Evolutionary conservation across 2,329 filamentous ascomycete genomes (phyloP).

Genomic region (Fusarium metavorans): DNA sequence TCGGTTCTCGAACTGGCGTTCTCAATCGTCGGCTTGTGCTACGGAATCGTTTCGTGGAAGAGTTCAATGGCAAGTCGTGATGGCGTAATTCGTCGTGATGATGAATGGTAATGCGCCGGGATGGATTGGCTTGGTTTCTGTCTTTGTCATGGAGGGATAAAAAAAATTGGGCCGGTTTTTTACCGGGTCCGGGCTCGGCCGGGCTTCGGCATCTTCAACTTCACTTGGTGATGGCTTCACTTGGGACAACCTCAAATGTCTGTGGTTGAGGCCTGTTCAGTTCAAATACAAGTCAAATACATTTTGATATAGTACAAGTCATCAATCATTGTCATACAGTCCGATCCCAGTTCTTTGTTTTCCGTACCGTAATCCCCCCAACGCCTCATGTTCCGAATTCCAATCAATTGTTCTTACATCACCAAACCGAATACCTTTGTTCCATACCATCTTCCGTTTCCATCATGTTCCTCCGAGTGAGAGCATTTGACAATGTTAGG

Average conservation of each 20-base stretch:
- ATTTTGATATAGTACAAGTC: neutral
- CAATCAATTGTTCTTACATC: neutral
- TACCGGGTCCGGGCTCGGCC: slow-evolving; percentile 11
- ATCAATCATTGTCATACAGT: neutral
- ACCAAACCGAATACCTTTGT: neutral
- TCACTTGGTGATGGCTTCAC: neutral
- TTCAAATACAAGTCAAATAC: neutral
- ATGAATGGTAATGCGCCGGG: slow-evolving; percentile 37
- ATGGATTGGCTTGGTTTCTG: slow-evolving; percentile 33
- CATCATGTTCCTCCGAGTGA: neutral
- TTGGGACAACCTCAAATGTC: neutral
- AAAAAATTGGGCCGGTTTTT: slow-evolving; percentile 42
- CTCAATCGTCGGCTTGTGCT: neutral
- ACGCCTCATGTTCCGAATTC: neutral
- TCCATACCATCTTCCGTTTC: neutral
- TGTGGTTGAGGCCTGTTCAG: neutral
- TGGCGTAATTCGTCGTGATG: slow-evolving; percentile 33
- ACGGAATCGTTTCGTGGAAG: neutral
- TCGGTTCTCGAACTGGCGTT: neutral
- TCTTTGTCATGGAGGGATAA: slow-evolving; percentile 2
- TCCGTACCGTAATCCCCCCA: neutral
- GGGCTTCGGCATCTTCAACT: neutral
- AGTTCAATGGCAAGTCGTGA: slow-evolving; percentile 8
- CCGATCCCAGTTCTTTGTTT: neutral
- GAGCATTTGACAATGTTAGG: no score